Evolutionary conservation across 768 basidiomycete species (phyloP).

Genomic region (Calocera cornea): DNA sequence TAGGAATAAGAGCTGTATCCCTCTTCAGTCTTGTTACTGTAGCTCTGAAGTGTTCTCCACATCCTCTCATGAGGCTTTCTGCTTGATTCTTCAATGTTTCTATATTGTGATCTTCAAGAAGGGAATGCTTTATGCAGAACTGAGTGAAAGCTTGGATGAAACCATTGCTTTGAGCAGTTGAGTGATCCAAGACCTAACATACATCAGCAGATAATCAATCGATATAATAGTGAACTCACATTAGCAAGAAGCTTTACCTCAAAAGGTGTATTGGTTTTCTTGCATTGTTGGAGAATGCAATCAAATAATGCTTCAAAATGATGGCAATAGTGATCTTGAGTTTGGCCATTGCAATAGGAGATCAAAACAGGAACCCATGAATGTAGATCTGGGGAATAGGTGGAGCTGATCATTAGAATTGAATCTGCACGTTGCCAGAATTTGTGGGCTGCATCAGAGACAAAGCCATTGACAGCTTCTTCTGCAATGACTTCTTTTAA

Average conservation of each 20-base stretch:
- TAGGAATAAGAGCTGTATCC: constrained; percentile 19
- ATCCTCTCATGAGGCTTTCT: constrained; percentile 21
- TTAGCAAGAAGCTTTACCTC: constrained; percentile 11
- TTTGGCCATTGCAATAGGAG: constrained; percentile 27
- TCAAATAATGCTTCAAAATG: constrained; percentile 21
- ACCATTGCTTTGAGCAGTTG: constrained; percentile 25
- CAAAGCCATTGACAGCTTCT: constrained; percentile 24
- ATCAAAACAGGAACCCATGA: constrained; percentile 27
- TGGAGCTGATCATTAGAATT: constrained; percentile 25
- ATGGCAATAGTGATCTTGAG: constrained; percentile 21
- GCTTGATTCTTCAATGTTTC: no score
- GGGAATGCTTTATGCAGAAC: constrained; percentile 14
- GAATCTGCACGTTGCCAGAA: constrained; percentile 23
- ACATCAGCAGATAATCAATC: neutral
- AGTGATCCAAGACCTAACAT: constrained; percentile 22
- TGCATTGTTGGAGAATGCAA: constrained; percentile 9
- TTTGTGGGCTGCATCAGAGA: constrained; percentile 29
- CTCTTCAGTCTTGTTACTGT: constrained; percentile 20
- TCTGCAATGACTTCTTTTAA: constrained; percentile 16
- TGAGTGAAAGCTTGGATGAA: constrained; percentile 23
- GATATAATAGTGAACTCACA: constrained; percentile 8
- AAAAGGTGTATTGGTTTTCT: no score
- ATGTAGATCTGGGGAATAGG: constrained; percentile 19
- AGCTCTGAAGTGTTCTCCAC: constrained; percentile 24
- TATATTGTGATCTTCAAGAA: no score